phyloP scores from a whole-genome alignment of 148 eudicot species.

The Silene latifolia region DNA sequence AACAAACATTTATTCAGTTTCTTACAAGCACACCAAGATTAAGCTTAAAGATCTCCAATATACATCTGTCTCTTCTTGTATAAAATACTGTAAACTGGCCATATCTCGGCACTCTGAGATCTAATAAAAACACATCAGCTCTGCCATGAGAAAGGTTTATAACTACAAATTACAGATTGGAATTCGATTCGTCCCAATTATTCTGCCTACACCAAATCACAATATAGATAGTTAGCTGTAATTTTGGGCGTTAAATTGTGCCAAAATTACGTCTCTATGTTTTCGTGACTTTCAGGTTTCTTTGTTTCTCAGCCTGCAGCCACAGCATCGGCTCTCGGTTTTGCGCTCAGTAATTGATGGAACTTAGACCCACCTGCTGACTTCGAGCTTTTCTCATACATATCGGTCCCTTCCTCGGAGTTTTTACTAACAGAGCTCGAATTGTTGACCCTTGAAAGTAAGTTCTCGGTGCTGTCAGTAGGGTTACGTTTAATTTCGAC shows the following conservation, averaged over 20 bases:
- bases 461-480: conserved; percentile 63
- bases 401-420: conserved; percentile 40
- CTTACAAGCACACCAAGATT: conserved; percentile 7
- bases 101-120: conserved; percentile 43
- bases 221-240: conserved; percentile 51
- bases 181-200: conserved; percentile 24
- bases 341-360: conserved; percentile 66
- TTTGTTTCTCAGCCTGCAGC: conserved; percentile 53
- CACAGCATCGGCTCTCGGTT: conserved; percentile 68
- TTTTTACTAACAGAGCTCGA: conserved; percentile 41
- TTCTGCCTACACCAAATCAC: conserved; percentile 24
- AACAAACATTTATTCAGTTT: neutral
- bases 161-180: conserved; percentile 26
- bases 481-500: conserved; percentile 30
- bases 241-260: conserved; percentile 53
- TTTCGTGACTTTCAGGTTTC: conserved; percentile 15
- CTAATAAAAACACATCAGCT: conserved; percentile 54
- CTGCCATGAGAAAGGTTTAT: conserved; percentile 37
- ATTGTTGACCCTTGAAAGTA: conserved; percentile 73
- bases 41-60: conserved; percentile 21
- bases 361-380: conserved; percentile 57
- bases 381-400: conserved; percentile 46
- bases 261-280: conserved; percentile 49
- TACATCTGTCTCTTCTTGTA: conserved; percentile 15
- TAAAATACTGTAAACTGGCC: conserved; percentile 15